Evolutionary conservation across 306 rosid species (phyloP).

Genomic region (Canavalia ensiformis): DNA sequence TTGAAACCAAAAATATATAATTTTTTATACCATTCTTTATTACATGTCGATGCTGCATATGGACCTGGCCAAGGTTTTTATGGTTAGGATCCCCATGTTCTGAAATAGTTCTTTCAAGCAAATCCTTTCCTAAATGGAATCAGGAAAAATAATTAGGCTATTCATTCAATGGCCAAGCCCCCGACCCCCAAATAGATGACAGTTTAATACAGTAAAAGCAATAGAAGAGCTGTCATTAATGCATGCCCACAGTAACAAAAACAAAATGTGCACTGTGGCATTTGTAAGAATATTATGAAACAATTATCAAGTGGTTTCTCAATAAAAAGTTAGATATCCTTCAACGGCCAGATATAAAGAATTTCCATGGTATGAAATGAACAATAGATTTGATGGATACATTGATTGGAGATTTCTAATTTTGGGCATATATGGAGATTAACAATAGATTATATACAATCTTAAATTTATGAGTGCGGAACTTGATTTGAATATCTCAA

Average conservation of each 20-base stretch:
- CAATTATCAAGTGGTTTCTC: constrained; percentile 14
- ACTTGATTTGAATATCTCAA: not conserved
- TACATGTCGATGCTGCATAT: constrained; percentile 46
- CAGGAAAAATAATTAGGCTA: constrained; percentile 38
- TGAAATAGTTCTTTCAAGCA: constrained; percentile 50
- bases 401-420: constrained; percentile 10
- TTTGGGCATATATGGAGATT: not conserved
- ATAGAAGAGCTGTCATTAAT: constrained; percentile 4
- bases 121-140: constrained; percentile 56
- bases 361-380: constrained; percentile 8
- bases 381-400: not conserved
- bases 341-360: constrained; percentile 14
- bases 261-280: constrained; percentile 10
- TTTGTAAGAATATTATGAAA: constrained; percentile 14
- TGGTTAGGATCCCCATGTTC: constrained; percentile 48
- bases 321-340: constrained; percentile 1
- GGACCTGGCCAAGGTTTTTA: constrained; percentile 50
- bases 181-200: constrained; percentile 12
- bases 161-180: not conserved
- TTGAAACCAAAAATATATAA: constrained; percentile 32
- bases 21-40: constrained; percentile 55
- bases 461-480: constrained; percentile 29
- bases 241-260: constrained; percentile 7
- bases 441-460: constrained; percentile 8
- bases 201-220: constrained; percentile 34